phyloP scores from a whole-genome alignment of 2,329 filamentous ascomycete genomes.

The Chaetomiaceae sp. region DNA sequence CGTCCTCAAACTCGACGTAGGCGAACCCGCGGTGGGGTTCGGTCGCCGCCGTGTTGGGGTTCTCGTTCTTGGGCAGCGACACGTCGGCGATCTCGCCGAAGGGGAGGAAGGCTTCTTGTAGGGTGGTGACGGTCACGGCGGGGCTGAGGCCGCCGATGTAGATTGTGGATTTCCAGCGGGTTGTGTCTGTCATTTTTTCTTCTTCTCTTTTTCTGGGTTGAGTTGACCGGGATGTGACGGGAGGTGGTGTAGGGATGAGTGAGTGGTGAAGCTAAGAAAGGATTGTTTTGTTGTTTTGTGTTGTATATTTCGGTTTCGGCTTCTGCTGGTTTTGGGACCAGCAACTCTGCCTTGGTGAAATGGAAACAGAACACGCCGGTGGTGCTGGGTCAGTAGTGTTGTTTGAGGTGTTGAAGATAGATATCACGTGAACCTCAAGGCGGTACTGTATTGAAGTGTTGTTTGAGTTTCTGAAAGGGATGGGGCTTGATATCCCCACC shows the following conservation, averaged over 20 bases:
- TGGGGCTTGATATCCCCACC: neutral
- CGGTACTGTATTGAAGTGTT: neutral
- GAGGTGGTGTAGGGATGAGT: neutral
- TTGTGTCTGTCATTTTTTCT: constrained; percentile 68
- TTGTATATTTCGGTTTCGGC: too few relatives aligned
- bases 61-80: constrained; percentile 81
- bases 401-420: constrained; percentile 6
- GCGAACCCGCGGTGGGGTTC: constrained; percentile 83
- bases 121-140: constrained; percentile 66
- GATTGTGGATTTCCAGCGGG: constrained; percentile 84
- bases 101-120: constrained; percentile 90
- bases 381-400: too few relatives aligned
- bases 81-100: constrained; percentile 96
- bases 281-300: too few relatives aligned
- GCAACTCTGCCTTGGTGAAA: too few relatives aligned
- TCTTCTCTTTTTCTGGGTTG: neutral
- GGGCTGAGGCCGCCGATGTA: constrained; percentile 87
- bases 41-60: constrained; percentile 66
- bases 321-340: too few relatives aligned
- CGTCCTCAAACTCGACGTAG: constrained; percentile 89
- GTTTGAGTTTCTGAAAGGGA: neutral
- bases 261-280: neutral
- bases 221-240: too few relatives aligned
- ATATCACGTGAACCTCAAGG: constrained; percentile 15
- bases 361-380: too few relatives aligned